Base-by-base conservation (phyloP, 2,329 filamentous ascomycete genomes). In the Exophiala lecanii-corni region DNA sequence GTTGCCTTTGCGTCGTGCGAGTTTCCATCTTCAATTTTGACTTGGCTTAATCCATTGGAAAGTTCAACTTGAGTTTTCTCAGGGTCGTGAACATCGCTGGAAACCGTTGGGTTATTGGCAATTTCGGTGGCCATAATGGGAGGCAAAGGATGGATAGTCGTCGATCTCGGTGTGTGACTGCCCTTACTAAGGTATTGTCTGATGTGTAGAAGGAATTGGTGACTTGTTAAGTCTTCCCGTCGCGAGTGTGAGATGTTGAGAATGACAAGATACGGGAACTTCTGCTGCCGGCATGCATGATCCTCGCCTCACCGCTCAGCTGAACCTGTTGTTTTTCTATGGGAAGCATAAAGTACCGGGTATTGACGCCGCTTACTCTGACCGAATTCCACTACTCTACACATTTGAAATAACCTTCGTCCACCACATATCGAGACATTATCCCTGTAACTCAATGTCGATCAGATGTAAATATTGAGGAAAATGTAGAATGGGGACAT, bases 61-160 rank as follows among this genome's bases (percentile, higher is more conserved):
- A 51, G 43, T n/a, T 47, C 48, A 3, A 34, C 17, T 4, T 40
- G 38, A n/a, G 38, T 38, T 30, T 54, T 51, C 43, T 54, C 51
- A 25, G 51, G 43, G 36, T 50, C 51, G 12, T 38, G 41, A 7
- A 38, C 13, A 17, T 36, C 45, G 26, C 32, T 33, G 17, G 40
- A 34, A 12, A 39, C n/a, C 5, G 21, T 6, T 2, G 36, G 13
- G 34, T 9, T 32, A 34, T 17, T 46, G 9, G 21, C 36, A 9
- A 49, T 36, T n/a, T 45, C 32, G 16, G 36, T 39, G 28, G 49
- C 36, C 49, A 51, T 51, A 13, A 6, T 39, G n/a, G 37, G 20
- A 5, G 20, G 31, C 18, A 26, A 26, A 12, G 23, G 23, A 26
- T 26, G 6, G 23, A 26, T 26, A 26, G 23, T 7, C 7, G 23